Evolutionary conservation across 2,329 filamentous ascomycete genomes (phyloP), one percentile per base, ranked within the genome.

Genomic region (Colletotrichum chlorophyti): DNA sequence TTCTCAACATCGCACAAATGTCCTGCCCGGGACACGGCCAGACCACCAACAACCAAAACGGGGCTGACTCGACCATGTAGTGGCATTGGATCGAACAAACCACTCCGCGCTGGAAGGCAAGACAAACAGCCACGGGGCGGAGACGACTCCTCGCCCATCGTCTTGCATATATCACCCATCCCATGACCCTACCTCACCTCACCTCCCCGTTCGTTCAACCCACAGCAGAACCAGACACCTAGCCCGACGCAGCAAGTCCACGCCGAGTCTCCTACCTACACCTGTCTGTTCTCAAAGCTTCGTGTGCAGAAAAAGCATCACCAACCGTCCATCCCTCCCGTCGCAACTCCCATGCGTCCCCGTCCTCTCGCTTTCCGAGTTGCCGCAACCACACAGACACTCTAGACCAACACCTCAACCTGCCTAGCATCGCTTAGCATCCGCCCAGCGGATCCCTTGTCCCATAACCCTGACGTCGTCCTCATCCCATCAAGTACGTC

Each of bases 271-370:
- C 11, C n/a, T 38, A 19, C 35, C 12, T 38, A 38, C 35, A 38
- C 14, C 17, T 19, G 15, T 12, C 15, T 12, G 35, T 38, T 11
- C 35, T 38, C 34, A 21, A 37, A 37, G 21, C 32, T 8, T 26
- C 3, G 6, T n/a, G 31, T 14, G 23, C 45, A 21, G 11, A 15
- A 14, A 21, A 40, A 50, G 9, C 19, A 17, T 49, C 50, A 34
- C 43, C 37, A 19, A 38, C 32, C 51, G 55, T 48, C 26, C 49
- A 43, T 55, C 38, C 55, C 51, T 59, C 55, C 55, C 55, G 37
- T 59, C 52, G 43, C 50, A 59, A 27, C 35, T 42, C 35, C 43
- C 43, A 38, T 59, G 55, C 55, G 49, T 48, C 50, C 29, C 49
- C 17, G 12, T 21, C 21, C 47, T 38, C 34, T 35, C 24, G 23